Evolutionary conservation across 768 basidiomycete species (phyloP).

Genomic region (Boletus edulis): DNA sequence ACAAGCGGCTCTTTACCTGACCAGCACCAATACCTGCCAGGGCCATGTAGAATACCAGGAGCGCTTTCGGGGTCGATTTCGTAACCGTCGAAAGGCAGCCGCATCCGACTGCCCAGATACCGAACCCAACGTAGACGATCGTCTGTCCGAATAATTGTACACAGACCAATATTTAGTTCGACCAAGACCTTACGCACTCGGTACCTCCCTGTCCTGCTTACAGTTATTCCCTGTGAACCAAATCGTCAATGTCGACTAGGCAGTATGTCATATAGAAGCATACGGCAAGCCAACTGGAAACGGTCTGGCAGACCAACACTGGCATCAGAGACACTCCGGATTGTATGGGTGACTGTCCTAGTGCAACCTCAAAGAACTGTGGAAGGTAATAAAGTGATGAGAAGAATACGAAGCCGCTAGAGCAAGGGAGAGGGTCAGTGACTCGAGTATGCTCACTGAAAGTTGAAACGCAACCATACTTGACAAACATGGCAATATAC

Average conservation of each 20-base stretch:
- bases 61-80: not conserved
- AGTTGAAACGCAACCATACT: not conserved
- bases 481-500: not conserved
- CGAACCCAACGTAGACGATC: not conserved
- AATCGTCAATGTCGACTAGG: not conserved
- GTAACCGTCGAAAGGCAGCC: not conserved
- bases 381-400: not conserved
- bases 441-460: not conserved
- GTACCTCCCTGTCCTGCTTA: not conserved
- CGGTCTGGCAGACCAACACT: not conserved
- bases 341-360: not conserved
- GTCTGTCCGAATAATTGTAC: not conserved
- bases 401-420: not conserved
- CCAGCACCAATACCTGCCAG: not conserved
- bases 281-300: not conserved
- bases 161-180: too few species aligned
- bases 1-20: not conserved
- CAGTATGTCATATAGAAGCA: not conserved
- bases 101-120: not conserved
- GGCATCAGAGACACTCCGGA: not conserved
- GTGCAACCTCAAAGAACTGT: not conserved
- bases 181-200: not conserved
- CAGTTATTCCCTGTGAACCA: not conserved
- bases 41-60: not conserved
- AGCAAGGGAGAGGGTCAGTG: not conserved